These are phyloP conservation scores for Gossypium schwendimanii DNA, from an alignment of 441 rosid species.

Conservation along the genomic window DNA sequence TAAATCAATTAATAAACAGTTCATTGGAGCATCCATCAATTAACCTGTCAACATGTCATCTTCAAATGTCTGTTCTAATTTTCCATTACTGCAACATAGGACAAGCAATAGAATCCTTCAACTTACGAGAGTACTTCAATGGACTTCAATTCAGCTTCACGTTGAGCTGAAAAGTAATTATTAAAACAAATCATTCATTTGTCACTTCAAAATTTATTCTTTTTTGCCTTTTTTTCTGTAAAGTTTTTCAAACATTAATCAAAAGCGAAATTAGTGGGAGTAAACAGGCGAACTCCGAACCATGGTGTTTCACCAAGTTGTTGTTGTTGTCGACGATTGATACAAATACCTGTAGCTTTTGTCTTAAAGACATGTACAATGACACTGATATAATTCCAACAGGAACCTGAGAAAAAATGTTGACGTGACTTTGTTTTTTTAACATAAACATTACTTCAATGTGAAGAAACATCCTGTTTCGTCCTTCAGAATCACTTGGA, in stretches of 20 bases:
- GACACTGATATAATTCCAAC: background rate
- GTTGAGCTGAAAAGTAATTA: background rate
- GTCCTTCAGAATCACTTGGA: background rate
- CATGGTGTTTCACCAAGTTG: background rate
- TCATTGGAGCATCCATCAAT: background rate
- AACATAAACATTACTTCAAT: background rate
- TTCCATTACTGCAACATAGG: slow-evolving; percentile 4
- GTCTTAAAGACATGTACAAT: background rate
- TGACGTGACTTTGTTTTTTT: background rate
- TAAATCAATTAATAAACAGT: background rate
- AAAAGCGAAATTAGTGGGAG: background rate
- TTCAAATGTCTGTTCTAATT: background rate
- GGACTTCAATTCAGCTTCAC: background rate
- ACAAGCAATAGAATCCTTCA: slow-evolving; percentile 4
- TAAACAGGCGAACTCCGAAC: background rate
- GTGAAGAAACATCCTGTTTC: background rate
- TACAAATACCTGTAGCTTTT: background rate
- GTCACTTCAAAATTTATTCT: background rate
- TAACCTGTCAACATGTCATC: background rate
- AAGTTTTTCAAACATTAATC: background rate
- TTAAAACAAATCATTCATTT: background rate
- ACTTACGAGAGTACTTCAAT: slow-evolving; percentile 2
- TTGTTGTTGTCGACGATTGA: background rate
- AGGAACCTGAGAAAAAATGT: background rate
- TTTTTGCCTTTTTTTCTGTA: background rate